Conservation (phyloP, 129 eudicot genomes). For the Chrysanthemum makinoi region DNA sequence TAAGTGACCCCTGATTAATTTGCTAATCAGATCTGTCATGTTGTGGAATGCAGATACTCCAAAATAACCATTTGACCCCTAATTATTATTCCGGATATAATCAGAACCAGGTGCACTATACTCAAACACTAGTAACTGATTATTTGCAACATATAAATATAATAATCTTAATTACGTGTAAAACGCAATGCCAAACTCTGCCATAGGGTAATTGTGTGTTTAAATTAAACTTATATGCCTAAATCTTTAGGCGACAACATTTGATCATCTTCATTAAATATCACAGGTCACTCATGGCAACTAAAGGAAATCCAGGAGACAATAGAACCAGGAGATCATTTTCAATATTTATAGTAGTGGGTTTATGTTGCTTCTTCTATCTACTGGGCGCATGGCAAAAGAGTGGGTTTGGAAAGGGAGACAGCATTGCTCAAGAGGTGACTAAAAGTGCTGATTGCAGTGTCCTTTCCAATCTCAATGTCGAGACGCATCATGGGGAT, state of each 20-base stretch:
- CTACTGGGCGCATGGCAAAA: conserved; percentile 69
- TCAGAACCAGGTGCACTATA: too few relatives aligned
- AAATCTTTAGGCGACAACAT: background rate
- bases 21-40: too few relatives aligned
- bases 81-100: too few relatives aligned
- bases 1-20: too few relatives aligned
- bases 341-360: conserved; percentile 52
- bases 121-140: too few relatives aligned
- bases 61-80: too few relatives aligned
- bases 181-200: too few relatives aligned
- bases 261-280: conserved; percentile 7
- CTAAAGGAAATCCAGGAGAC: conserved; percentile 69
- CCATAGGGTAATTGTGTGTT: too few relatives aligned
- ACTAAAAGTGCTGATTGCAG: conserved; percentile 58
- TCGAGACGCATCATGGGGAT: conserved; percentile 55
- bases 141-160: too few relatives aligned
- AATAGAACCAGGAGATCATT: conserved; percentile 46
- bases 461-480: conserved; percentile 48
- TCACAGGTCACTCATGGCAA: conserved; percentile 57
- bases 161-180: too few relatives aligned
- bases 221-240: too few relatives aligned
- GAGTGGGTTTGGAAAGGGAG: conserved; percentile 72
- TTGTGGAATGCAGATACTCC: too few relatives aligned
- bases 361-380: conserved; percentile 62
- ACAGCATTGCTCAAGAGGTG: conserved; percentile 58